These are phyloP conservation scores for Blastocystis hominis DNA, from an alignment of 352 stramenopile genomes.

Conservation along the genomic window DNA sequence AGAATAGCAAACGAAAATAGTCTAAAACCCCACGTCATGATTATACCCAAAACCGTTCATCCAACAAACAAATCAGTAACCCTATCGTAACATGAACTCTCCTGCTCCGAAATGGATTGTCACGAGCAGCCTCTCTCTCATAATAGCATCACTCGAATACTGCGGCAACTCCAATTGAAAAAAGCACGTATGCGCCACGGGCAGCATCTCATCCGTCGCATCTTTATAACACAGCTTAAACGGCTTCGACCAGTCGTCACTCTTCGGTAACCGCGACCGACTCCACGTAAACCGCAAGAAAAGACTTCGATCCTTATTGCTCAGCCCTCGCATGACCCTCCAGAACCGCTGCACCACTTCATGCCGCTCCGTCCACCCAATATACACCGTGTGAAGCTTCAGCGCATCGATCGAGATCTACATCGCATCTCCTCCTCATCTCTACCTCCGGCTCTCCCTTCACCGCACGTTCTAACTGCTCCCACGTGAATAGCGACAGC, in stretches of 20 bases:
- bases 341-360: slow-evolving; percentile 64
- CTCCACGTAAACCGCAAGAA: slow-evolving; percentile 80
- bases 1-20: neutral
- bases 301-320: slow-evolving; percentile 62
- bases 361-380: slow-evolving; percentile 61
- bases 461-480: slow-evolving; percentile 66
- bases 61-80: neutral
- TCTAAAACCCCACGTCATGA: neutral
- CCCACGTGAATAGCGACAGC: slow-evolving; percentile 66
- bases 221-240: slow-evolving; percentile 80
- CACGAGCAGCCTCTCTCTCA: slow-evolving; percentile 78
- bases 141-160: slow-evolving; percentile 78
- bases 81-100: slow-evolving; percentile 60
- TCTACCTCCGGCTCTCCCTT: slow-evolving; percentile 65
- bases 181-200: slow-evolving; percentile 86
- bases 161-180: slow-evolving; percentile 84
- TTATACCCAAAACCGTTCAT: neutral
- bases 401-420: slow-evolving; percentile 60
- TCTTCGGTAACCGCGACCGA: slow-evolving; percentile 71
- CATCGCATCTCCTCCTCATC: neutral
- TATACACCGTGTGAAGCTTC: slow-evolving; percentile 66
- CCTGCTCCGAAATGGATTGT: slow-evolving; percentile 84
- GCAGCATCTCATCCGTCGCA: slow-evolving; percentile 73
- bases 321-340: slow-evolving; percentile 59
- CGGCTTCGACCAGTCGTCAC: slow-evolving; percentile 66